Evolutionary conservation across 2,329 filamentous ascomycete species (phyloP).

Genomic region (Exserohilum turcica): DNA sequence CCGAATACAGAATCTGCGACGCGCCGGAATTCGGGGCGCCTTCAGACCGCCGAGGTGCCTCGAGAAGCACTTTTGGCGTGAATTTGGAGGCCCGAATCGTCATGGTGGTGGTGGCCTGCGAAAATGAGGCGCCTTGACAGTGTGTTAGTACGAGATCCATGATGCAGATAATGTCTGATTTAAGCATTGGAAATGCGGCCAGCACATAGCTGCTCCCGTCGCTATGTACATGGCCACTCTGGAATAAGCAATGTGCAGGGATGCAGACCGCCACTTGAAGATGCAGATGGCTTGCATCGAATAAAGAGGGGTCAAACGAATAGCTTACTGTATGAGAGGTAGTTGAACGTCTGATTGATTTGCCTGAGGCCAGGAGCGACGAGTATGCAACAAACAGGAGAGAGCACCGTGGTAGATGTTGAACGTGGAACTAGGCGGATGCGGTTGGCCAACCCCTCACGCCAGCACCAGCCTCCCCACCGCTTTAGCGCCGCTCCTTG

Average conservation of each 20-base stretch:
- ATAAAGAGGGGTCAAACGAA: background rate
- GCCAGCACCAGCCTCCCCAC: slow-evolving; percentile 11
- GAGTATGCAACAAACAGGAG: background rate
- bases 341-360: background rate
- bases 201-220: background rate
- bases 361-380: background rate
- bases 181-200: background rate
- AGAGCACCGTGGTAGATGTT: slow-evolving; percentile 12
- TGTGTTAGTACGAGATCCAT: background rate
- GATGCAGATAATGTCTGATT: no score
- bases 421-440: slow-evolving; percentile 13
- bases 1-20: slow-evolving; percentile 68
- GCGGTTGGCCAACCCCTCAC: slow-evolving; percentile 20
- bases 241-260: slow-evolving; percentile 1
- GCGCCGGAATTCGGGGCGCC: slow-evolving; percentile 72
- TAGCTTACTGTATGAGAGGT: background rate
- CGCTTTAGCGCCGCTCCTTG: slow-evolving; percentile 7
- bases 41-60: slow-evolving; percentile 72
- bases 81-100: slow-evolving; percentile 72
- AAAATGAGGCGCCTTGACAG: background rate
- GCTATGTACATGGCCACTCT: background rate
- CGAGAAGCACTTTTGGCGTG: slow-evolving; percentile 77
- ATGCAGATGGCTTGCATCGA: background rate
- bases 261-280: slow-evolving; percentile 2
- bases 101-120: slow-evolving; percentile 56